phyloP scores from a whole-genome alignment of 2,329 filamentous ascomycete genomes.

The Stagonosporopsis chrysanthemi region DNA sequence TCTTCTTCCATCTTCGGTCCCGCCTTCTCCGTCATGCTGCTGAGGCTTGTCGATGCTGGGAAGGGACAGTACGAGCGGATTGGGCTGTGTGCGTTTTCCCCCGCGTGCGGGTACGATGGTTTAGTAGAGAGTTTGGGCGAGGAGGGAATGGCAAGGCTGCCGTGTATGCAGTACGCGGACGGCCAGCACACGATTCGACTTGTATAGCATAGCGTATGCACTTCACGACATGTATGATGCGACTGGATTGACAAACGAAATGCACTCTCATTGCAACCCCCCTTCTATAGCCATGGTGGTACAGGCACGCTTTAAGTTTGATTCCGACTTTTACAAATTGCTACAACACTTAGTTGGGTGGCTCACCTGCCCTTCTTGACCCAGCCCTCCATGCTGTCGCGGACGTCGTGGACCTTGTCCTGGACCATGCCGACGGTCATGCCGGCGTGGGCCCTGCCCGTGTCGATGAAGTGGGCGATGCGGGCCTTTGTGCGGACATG shows the following conservation, averaged over 20 bases:
- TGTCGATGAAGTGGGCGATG: conserved; percentile 72
- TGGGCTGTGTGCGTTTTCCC: too few species aligned
- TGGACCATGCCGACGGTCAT: conserved; percentile 77
- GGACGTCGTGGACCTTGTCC: conserved; percentile 77
- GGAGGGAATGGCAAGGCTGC: too few species aligned
- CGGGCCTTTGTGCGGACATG: conserved; percentile 76
- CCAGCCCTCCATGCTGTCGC: conserved; percentile 84
- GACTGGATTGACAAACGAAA: neutral
- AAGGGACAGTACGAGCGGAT: too few species aligned
- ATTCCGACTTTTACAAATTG: neutral
- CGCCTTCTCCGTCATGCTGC: too few species aligned
- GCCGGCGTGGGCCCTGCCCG: conserved; percentile 76
- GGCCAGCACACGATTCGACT: too few species aligned
- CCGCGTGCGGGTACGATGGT: too few species aligned
- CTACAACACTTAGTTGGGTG: conserved; percentile 21
- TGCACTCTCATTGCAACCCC: neutral
- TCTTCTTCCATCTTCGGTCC: too few species aligned
- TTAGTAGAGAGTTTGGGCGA: too few species aligned
- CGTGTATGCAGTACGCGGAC: too few species aligned
- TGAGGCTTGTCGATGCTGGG: too few species aligned
- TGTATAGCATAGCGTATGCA: neutral
- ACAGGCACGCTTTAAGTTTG: neutral
- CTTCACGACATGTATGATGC: neutral
- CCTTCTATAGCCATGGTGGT: neutral
- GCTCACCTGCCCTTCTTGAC: conserved; percentile 84